Conservation (phyloP, 768 basidiomycete genomes). For the Pulveroboletus sp. region DNA sequence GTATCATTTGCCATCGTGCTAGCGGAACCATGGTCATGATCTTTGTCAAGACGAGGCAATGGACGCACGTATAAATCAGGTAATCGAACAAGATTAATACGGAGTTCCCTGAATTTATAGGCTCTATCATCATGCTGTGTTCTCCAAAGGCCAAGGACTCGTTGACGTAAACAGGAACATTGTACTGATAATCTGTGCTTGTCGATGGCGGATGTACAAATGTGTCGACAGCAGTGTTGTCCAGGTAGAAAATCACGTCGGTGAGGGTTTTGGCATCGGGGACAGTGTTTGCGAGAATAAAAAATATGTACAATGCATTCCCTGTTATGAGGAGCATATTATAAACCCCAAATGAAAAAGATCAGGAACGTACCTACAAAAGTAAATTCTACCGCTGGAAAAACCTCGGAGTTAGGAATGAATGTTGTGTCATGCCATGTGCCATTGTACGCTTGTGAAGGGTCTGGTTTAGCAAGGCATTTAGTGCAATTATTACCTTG, state of each 20-base stretch:
- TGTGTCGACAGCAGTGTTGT: neutral
- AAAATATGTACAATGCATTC: constrained; percentile 16
- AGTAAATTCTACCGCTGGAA: constrained; percentile 7
- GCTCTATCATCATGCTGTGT: constrained; percentile 10
- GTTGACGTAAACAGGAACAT: constrained; percentile 15
- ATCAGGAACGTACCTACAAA: constrained; percentile 7
- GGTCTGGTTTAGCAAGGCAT: constrained; percentile 3
- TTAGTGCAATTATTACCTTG: neutral
- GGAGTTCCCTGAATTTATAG: neutral
- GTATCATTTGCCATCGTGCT: constrained; percentile 1
- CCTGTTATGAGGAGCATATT: constrained; percentile 1
- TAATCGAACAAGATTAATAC: constrained; percentile 19
- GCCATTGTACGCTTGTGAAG: constrained; percentile 4
- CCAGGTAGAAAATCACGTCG: constrained; percentile 7
- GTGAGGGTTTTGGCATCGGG: neutral
- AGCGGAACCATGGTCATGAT: neutral
- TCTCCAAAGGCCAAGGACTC: neutral
- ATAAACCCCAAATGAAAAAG: no score
- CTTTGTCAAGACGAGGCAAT: neutral
- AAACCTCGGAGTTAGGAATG: neutral
- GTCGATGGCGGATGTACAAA: constrained; percentile 3
- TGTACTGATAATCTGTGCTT: constrained; percentile 8
- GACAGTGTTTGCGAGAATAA: constrained; percentile 11
- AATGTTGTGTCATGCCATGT: constrained; percentile 21
- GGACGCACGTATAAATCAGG: constrained; percentile 15